A percentile compares a stretch with the other conserved stretches of the same genome.
Evolutionary conservation across 768 basidiomycete species (phyloP).

Genomic region (Lactifluus piperatus): DNA sequence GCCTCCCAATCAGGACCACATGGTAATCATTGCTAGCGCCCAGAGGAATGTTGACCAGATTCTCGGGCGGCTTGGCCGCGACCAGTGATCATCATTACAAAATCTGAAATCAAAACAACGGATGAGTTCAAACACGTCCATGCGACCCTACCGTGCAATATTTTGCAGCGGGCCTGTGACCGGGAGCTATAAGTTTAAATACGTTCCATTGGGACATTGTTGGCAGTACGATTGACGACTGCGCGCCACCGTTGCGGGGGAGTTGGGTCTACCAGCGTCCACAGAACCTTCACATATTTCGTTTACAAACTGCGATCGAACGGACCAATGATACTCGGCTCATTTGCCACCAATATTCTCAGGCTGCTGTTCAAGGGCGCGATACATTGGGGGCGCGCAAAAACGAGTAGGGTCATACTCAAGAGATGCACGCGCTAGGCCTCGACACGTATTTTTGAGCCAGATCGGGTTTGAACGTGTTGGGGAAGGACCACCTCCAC

Average conservation of each 20-base stretch:
- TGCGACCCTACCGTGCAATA: neutral
- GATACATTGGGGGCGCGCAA: neutral
- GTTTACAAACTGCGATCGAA: neutral
- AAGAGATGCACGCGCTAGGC: neutral
- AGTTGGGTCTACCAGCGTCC: neutral
- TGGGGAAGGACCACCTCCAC: neutral
- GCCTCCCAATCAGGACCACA: neutral
- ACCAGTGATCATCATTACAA: neutral
- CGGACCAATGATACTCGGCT: neutral
- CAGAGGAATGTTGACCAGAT: neutral
- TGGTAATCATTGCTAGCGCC: neutral
- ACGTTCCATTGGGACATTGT: constrained; percentile 6
- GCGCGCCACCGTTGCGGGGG: constrained; percentile 3
- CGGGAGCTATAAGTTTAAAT: constrained; percentile 1
- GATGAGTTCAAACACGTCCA: constrained; percentile 5
- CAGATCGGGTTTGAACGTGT: neutral
- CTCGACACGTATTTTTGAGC: neutral
- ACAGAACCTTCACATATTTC: neutral
- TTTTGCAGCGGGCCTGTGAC: neutral
- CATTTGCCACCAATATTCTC: constrained; percentile 2
- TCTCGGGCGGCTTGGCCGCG: neutral
- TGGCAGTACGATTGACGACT: neutral
- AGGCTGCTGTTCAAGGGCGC: neutral
- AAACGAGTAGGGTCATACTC: neutral
- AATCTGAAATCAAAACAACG: neutral